Conservation (phyloP, 192 early-diverging fungal species). For the Coemansia asiatica region DNA sequence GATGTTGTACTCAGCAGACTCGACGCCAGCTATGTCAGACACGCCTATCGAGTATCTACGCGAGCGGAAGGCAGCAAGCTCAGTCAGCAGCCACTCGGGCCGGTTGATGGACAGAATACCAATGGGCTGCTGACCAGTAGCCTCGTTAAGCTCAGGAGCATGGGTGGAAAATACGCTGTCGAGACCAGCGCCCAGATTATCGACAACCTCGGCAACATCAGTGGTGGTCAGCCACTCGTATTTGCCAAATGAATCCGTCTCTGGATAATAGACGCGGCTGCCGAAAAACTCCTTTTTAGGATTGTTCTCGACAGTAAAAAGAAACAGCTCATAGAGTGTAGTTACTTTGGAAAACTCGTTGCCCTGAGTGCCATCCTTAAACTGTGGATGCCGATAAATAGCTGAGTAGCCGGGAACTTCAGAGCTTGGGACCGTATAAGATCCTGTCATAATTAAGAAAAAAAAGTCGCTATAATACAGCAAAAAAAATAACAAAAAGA, state of each 20-base stretch:
- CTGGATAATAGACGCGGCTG: slow-evolving; percentile 54
- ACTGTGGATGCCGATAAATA: slow-evolving; percentile 22
- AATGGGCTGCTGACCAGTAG: slow-evolving; percentile 43
- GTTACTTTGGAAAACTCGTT: slow-evolving; percentile 24
- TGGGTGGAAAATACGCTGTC: slow-evolving; percentile 62
- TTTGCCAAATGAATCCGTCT: slow-evolving; percentile 45
- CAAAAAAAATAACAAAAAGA: no score
- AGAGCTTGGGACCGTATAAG: slow-evolving; percentile 6
- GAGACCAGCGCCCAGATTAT: slow-evolving; percentile 62
- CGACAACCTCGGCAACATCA: slow-evolving; percentile 48
- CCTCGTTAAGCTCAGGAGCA: slow-evolving; percentile 1
- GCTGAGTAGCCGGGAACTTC: slow-evolving; percentile 11
- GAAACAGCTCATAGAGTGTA: slow-evolving; percentile 35
- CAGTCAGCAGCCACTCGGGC: slow-evolving; percentile 71
- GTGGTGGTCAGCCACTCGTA: slow-evolving; percentile 63
- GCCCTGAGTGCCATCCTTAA: slow-evolving; percentile 35
- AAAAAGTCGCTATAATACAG: no score
- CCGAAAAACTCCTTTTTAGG: slow-evolving; percentile 53
- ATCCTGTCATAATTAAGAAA: not conserved
- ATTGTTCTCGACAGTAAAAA: slow-evolving; percentile 12
- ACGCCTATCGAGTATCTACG: slow-evolving; percentile 66
- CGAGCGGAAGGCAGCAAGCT: slow-evolving; percentile 62
- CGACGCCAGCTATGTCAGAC: slow-evolving; percentile 75
- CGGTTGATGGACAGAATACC: slow-evolving; percentile 72
- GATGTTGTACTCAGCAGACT: slow-evolving; percentile 71